Evolutionary conservation across 2,329 filamentous ascomycete genomes (phyloP).

Genomic region (Trichoderma cornu-damae): DNA sequence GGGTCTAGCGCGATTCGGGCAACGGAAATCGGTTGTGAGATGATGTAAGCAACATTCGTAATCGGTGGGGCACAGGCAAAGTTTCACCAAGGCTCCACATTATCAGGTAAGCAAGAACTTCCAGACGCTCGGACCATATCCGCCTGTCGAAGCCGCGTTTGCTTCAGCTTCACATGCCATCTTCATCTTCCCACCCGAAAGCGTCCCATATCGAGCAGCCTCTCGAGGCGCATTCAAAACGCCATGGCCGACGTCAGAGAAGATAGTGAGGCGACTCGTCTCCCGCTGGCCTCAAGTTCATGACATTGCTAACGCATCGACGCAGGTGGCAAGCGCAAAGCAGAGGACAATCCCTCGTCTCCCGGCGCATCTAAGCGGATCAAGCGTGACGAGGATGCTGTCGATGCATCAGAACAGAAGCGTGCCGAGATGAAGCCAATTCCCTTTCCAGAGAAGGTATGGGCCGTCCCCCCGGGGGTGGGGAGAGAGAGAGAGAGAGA

Average conservation of each 20-base stretch:
- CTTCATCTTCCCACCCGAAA: not conserved
- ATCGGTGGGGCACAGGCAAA: too few relatives aligned
- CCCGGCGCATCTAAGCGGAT: slow-evolving; percentile 60
- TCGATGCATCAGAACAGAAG: slow-evolving; percentile 36
- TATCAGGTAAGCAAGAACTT: not conserved
- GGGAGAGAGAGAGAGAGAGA: too few relatives aligned
- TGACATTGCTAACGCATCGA: not conserved
- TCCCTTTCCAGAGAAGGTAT: slow-evolving; percentile 83
- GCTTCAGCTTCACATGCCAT: not conserved
- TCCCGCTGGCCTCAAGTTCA: not conserved
- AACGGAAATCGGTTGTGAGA: too few relatives aligned
- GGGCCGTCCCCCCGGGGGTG: too few relatives aligned
- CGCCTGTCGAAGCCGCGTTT: not conserved
- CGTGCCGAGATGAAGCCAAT: slow-evolving; percentile 57
- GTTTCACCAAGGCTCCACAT: too few relatives aligned
- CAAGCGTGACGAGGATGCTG: slow-evolving; percentile 42
- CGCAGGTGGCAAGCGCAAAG: slow-evolving; percentile 65
- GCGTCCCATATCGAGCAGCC: not conserved
- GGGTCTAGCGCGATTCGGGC: slow-evolving; percentile 28
- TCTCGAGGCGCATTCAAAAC: not conserved
- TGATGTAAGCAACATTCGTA: slow-evolving; percentile 5
- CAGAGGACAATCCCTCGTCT: slow-evolving; percentile 58
- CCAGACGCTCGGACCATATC: slow-evolving; percentile 11
- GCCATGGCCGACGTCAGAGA: slow-evolving; percentile 34
- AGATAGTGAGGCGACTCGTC: slow-evolving; percentile 33